Evolutionary conservation across 257 asterid species (phyloP), one percentile per base, ranked within the genome.

Genomic region (Jacaranda copaia): DNA sequence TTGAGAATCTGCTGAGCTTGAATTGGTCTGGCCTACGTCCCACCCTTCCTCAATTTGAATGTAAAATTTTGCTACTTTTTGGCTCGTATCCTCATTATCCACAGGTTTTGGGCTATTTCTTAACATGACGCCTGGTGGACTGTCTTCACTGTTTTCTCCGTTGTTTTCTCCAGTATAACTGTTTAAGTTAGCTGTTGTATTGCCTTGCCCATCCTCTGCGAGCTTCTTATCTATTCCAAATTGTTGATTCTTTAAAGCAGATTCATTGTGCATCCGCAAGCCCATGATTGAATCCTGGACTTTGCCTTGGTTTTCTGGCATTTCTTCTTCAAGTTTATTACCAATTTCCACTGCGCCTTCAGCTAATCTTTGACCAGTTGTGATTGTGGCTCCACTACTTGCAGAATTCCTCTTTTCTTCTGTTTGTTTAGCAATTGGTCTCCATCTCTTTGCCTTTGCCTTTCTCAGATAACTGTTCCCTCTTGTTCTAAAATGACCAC

Each of bases 371-470:
- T 48, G 75, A 15, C 59, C 6, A 14, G 6, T 42, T 42, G 46
- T 42, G 46, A 42, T n/a, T 25, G 32, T 25, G 32, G 32, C 32
- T 25, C 32, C 32, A 2, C 32, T 25, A 25, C 32, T 25, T 25
- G 15, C 75, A 32, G 52, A 68, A 65, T 60, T 73, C 65, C 65
- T 70, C 38, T 49, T 76, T 55, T 40, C 77, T 49, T 74, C 74
- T 70, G 35, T 57, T 45, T 49, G 75, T 63, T 58, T 78, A 65
- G 69, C 53, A 55, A 73, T 67, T 43, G 48, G 71, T 55, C 82
- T 81, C 87, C 68, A 70, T 81, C 88, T 82, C 79, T 82, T 90
- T 58, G 85, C 86, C 72, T 74, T 82, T 32, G 76, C 18, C 77
- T 72, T 85, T 68, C 79, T 86, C 76, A 72, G 64, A 53, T 78